Percentiles rank a stretch among this genome's conserved stretches.
Conservation (phyloP, 1,284 basidiomycete genomes). For the Sanghuangporus baumii region DNA sequence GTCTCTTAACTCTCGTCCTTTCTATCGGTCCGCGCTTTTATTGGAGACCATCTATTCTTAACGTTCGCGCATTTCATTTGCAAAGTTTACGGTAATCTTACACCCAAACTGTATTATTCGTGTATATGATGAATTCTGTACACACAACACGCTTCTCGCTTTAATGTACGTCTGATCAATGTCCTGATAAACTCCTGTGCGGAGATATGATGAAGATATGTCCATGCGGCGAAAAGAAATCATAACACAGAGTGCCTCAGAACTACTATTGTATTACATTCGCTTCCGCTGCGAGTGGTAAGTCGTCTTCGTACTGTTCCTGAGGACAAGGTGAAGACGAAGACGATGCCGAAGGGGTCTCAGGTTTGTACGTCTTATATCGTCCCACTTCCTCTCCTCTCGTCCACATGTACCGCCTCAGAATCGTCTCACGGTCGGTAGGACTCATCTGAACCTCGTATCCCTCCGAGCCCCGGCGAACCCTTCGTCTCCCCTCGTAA, state of each 20-base stretch:
- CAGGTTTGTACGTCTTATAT: constrained; percentile 59
- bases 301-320: constrained; percentile 26
- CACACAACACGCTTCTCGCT: background rate
- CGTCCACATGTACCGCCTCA: constrained; percentile 49
- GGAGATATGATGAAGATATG: background rate
- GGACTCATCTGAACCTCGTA: constrained; percentile 53
- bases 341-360: constrained; percentile 21
- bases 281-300: constrained; percentile 26
- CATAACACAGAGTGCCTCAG: background rate
- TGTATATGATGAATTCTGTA: background rate
- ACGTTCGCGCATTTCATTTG: background rate
- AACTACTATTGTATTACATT: constrained; percentile 17
- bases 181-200: background rate
- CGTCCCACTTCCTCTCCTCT: constrained; percentile 47
- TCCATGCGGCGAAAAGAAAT: background rate
- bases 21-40: background rate
- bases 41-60: background rate
- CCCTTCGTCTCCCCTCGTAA: constrained; percentile 25
- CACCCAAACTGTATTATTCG: background rate
- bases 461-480: constrained; percentile 74
- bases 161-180: background rate
- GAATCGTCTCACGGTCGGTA: constrained; percentile 53
- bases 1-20: background rate
- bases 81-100: too few species aligned
- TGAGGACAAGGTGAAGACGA: constrained; percentile 17